These are phyloP conservation scores for Pyricularia sp. DNA, from an alignment of 2,329 filamentous ascomycete genomes.

Conservation along the genomic window DNA sequence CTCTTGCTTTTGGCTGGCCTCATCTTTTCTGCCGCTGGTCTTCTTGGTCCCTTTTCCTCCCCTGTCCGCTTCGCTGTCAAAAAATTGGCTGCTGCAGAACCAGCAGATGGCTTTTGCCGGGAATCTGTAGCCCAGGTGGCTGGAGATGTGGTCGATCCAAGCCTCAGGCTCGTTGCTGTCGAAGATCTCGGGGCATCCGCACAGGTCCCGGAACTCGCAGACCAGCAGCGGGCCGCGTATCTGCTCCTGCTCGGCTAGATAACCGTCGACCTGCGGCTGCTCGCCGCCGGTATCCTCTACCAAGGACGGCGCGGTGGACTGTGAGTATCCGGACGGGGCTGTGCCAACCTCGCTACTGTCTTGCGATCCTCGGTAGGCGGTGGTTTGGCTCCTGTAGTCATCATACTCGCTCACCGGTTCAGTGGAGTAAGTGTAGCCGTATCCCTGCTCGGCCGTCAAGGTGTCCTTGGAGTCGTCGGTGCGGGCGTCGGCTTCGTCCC, in stretches of 20 bases:
- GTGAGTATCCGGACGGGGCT: not conserved
- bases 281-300: too few species aligned
- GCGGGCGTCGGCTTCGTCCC: not conserved
- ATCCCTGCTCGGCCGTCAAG: not conserved
- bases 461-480: not conserved
- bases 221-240: constrained; percentile 17
- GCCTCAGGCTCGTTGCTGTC: constrained; percentile 21
- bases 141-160: constrained; percentile 38
- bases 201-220: constrained; percentile 34
- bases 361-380: not conserved
- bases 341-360: not conserved
- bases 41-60: not conserved
- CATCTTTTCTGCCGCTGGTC: constrained; percentile 6
- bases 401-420: not conserved
- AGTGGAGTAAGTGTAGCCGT: not conserved
- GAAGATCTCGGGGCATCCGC: constrained; percentile 28
- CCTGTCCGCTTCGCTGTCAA: constrained; percentile 14
- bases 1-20: not conserved
- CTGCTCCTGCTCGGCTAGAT: not conserved
- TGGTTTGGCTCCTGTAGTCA: not conserved
- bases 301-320: not conserved
- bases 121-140: constrained; percentile 20
- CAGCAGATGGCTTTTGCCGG: constrained; percentile 33
- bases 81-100: constrained; percentile 34
- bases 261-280: not conserved